Conservation (phyloP, 2,329 filamentous ascomycete species). For the Microcyclosporella mali region DNA sequence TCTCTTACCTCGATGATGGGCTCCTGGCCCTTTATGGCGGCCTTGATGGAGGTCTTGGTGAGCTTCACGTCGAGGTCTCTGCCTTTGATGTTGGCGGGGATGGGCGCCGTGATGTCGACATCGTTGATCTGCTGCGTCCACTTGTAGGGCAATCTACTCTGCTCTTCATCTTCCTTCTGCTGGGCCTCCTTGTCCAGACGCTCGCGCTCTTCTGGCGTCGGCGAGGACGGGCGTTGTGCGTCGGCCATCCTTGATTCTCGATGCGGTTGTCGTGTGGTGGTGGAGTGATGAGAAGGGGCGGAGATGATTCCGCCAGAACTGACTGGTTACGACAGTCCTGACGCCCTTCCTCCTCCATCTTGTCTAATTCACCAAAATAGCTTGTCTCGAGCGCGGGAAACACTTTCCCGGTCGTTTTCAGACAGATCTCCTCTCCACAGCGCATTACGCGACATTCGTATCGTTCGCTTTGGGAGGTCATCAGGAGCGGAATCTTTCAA, state of each 20-base stretch:
- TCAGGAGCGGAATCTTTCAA: no score
- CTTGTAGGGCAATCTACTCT: constrained; percentile 88
- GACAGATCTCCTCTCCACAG: no score
- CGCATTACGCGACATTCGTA: no score
- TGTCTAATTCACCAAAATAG: no score
- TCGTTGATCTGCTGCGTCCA: constrained; percentile 93
- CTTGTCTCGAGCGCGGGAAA: no score
- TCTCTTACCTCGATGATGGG: constrained; percentile 69
- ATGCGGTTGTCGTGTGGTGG: constrained; percentile 3
- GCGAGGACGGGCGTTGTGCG: constrained; percentile 34
- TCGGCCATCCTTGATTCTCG: constrained; percentile 19
- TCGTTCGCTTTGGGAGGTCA: no score
- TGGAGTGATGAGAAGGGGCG: not conserved
- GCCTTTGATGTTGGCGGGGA: constrained; percentile 78
- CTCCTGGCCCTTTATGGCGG: constrained; percentile 81
- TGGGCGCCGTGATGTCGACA: constrained; percentile 68
- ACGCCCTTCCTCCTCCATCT: no score
- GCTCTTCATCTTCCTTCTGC: constrained; percentile 76
- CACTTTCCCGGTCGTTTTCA: no score
- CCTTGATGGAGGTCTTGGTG: constrained; percentile 69
- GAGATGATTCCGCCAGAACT: not conserved
- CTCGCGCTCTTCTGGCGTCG: constrained; percentile 49
- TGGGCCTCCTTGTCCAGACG: constrained; percentile 52
- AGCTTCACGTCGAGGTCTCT: constrained; percentile 78
- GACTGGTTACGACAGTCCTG: no score